Conservation (phyloP, 2,329 filamentous ascomycete genomes). For the Hymenoscyphus repandus region DNA sequence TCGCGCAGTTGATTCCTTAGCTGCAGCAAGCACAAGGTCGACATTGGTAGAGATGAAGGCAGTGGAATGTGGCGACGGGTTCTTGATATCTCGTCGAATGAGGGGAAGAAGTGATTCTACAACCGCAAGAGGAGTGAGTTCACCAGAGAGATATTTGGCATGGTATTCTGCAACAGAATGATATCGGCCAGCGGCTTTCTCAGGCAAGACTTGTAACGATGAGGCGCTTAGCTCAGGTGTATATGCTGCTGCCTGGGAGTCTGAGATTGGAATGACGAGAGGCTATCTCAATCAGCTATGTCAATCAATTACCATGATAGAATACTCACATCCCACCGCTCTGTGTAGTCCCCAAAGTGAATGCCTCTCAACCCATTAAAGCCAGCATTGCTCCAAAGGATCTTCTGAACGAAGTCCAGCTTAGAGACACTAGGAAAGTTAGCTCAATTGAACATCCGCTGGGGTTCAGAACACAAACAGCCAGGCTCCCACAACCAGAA, state of each 20-base stretch:
- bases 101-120: conserved; percentile 65
- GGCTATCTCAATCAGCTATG: conserved; percentile 37
- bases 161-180: conserved; percentile 74
- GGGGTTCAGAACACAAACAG: conserved; percentile 42
- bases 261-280: conserved; percentile 43
- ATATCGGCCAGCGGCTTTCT: conserved; percentile 47
- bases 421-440: conserved; percentile 47
- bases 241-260: conserved; percentile 7
- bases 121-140: conserved; percentile 67
- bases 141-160: conserved; percentile 63
- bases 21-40: conserved; percentile 60
- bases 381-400: conserved; percentile 66
- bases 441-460: not conserved
- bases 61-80: conserved; percentile 57
- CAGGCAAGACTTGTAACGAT: conserved; percentile 38
- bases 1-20: conserved; percentile 66
- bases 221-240: conserved; percentile 36
- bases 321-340: conserved; percentile 43
- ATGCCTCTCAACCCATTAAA: conserved; percentile 45
- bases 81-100: conserved; percentile 53
- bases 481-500: conserved; percentile 56
- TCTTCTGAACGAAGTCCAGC: conserved; percentile 54
- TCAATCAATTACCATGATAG: not conserved
- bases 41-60: conserved; percentile 67
- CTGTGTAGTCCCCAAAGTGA: conserved; percentile 39